These are phyloP conservation scores for Hirschioporus abietinus DNA, from an alignment of 768 basidiomycete species.

Conservation along the genomic window DNA sequence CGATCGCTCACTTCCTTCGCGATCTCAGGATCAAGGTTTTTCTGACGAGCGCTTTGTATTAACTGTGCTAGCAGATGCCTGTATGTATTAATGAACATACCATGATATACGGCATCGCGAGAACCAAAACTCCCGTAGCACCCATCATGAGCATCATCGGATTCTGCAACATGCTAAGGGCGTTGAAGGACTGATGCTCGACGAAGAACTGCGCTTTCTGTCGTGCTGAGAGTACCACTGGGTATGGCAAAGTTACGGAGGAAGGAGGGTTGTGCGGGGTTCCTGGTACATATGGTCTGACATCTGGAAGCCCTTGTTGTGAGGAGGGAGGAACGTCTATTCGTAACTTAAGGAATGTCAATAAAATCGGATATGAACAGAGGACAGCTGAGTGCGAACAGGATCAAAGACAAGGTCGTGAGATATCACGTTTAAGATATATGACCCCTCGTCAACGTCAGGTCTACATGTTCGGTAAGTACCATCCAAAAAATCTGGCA, in stretches of 20 bases:
- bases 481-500: constrained; percentile 1
- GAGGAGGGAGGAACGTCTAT: constrained; percentile 50
- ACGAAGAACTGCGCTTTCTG: constrained; percentile 60
- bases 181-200: constrained; percentile 66
- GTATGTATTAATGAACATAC: constrained; percentile 32
- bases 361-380: constrained; percentile 6
- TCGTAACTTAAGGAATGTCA: constrained; percentile 44
- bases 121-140: constrained; percentile 57
- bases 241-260: constrained; percentile 51
- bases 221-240: constrained; percentile 50
- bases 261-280: constrained; percentile 62
- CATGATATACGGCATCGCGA: constrained; percentile 73
- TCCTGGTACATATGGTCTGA: constrained; percentile 60
- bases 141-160: constrained; percentile 84
- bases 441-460: constrained; percentile 62
- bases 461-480: constrained; percentile 38
- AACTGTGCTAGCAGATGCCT: background rate
- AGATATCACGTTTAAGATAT: constrained; percentile 61
- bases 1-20: constrained; percentile 59
- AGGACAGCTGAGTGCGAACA: constrained; percentile 30
- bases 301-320: constrained; percentile 36
- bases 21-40: constrained; percentile 69
- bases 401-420: constrained; percentile 70
- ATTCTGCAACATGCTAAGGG: constrained; percentile 71
- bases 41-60: constrained; percentile 26